Evolutionary conservation across 306 rosid species (phyloP).

Genomic region (Ormosia semicastrata): DNA sequence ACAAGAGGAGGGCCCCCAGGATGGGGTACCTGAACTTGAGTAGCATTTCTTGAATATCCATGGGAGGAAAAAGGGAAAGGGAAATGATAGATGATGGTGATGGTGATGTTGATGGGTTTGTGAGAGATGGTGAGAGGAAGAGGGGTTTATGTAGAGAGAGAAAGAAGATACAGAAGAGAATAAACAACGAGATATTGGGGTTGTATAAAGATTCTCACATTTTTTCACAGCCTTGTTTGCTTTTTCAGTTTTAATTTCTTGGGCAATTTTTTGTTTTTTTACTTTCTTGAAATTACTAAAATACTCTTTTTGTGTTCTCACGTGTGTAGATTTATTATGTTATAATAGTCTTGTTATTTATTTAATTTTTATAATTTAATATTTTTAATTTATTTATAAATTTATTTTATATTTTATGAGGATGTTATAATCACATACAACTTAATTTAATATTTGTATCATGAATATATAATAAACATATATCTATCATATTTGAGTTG

Average conservation of each 20-base stretch:
- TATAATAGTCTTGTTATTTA: no score
- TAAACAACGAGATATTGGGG: background rate
- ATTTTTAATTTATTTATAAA: no score
- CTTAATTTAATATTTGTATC: no score
- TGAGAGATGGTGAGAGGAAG: background rate
- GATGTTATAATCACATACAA: no score
- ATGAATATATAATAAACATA: no score
- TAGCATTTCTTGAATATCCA: slow-evolving; percentile 64
- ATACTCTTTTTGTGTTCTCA: no score
- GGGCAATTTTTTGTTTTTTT: background rate
- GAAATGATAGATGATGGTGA: background rate
- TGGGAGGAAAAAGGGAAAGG: background rate
- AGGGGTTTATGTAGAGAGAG: background rate
- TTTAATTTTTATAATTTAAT: no score
- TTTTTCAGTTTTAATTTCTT: background rate
- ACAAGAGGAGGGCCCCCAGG: slow-evolving; percentile 18
- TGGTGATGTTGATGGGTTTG: background rate
- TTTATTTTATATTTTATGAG: no score
- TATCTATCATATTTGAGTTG: no score
- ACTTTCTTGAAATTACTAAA: no score
- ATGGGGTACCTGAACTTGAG: slow-evolving; percentile 51
- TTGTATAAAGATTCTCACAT: background rate
- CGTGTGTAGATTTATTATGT: no score
- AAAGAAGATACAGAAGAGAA: background rate
- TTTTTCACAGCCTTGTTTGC: background rate